A percentile compares a stretch with the other conserved stretches of the same genome.
phyloP scores from a whole-genome alignment of 1,284 basidiomycete genomes.

The Rhodotorula sp. region DNA sequence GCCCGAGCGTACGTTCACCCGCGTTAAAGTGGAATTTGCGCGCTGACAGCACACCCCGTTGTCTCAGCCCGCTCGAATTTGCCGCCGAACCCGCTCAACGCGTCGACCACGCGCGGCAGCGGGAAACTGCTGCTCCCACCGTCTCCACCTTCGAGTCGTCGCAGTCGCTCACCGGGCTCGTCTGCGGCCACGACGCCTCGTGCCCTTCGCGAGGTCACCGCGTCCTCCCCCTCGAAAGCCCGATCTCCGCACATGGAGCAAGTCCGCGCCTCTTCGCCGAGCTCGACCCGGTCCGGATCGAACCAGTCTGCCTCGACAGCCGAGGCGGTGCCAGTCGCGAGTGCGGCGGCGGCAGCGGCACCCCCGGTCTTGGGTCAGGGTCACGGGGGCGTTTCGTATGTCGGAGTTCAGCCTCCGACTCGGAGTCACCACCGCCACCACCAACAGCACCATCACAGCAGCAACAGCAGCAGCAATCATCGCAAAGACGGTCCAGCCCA shows the following conservation, averaged over 20 bases:
- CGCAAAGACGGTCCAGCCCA: neutral
- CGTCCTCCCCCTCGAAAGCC: neutral
- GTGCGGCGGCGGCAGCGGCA: neutral
- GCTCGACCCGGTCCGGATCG: slow-evolving; percentile 8
- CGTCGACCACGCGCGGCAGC: neutral
- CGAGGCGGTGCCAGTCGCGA: neutral
- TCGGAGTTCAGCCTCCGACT: slow-evolving; percentile 2
- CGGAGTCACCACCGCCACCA: neutral
- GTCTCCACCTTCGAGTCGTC: neutral
- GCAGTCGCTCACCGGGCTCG: neutral
- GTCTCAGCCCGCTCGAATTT: too few relatives aligned
- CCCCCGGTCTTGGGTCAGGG: slow-evolving; percentile 17
- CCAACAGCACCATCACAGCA: neutral
- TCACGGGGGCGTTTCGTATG: slow-evolving; percentile 22
- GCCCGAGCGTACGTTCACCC: slow-evolving; percentile 1
- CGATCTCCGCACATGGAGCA: neutral
- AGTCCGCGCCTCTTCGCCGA: neutral
- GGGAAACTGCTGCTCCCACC: neutral
- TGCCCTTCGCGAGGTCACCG: neutral
- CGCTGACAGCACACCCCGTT: neutral
- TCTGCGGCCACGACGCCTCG: neutral
- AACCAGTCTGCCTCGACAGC: slow-evolving; percentile 1
- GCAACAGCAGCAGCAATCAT: neutral
- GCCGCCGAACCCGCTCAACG: too few relatives aligned
- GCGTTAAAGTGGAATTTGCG: neutral